phyloP scores from a whole-genome alignment of 1,284 basidiomycete genomes.

The Cryptococcus depauperatus region DNA sequence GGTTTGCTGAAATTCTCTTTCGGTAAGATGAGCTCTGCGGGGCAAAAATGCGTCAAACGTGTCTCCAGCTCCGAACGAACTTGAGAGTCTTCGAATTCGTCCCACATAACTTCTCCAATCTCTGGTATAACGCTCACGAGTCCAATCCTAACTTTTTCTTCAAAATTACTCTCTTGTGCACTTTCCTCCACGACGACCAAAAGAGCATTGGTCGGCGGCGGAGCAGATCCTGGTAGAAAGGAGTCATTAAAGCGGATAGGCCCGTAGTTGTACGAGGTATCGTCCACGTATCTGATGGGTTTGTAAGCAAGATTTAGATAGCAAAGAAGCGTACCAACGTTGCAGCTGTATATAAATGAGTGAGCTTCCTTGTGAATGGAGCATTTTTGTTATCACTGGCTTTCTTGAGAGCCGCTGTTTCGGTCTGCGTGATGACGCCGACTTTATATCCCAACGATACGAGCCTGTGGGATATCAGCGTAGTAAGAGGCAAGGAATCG shows the following conservation, averaged over 20 bases:
- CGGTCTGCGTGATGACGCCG: conserved; percentile 83
- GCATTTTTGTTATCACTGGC: conserved; percentile 70
- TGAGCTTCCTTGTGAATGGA: conserved; percentile 73
- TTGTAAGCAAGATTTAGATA: conserved; percentile 40
- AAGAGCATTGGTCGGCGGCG: conserved; percentile 41
- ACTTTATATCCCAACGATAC: conserved; percentile 81
- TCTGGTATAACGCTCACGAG: conserved; percentile 74
- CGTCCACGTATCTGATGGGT: no score
- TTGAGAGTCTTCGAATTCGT: conserved; percentile 75
- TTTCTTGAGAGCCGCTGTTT: conserved; percentile 94
- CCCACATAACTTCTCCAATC: conserved; percentile 87
- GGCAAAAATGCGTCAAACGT: conserved; percentile 72
- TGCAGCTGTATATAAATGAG: conserved; percentile 75
- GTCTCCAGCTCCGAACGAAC: conserved; percentile 81
- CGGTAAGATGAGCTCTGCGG: conserved; percentile 72
- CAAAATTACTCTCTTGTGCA: conserved; percentile 50
- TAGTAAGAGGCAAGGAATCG: no score
- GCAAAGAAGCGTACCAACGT: conserved; percentile 53
- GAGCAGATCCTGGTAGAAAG: conserved; percentile 27
- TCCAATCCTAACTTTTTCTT: conserved; percentile 59
- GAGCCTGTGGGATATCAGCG: conserved; percentile 55
- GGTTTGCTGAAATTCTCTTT: conserved; percentile 56
- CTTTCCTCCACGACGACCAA: conserved; percentile 58
- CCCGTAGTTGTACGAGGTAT: no score
- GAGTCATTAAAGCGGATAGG: conserved; percentile 32